phyloP scores from a whole-genome alignment of 75 land plant species.

The Picea glauca region DNA sequence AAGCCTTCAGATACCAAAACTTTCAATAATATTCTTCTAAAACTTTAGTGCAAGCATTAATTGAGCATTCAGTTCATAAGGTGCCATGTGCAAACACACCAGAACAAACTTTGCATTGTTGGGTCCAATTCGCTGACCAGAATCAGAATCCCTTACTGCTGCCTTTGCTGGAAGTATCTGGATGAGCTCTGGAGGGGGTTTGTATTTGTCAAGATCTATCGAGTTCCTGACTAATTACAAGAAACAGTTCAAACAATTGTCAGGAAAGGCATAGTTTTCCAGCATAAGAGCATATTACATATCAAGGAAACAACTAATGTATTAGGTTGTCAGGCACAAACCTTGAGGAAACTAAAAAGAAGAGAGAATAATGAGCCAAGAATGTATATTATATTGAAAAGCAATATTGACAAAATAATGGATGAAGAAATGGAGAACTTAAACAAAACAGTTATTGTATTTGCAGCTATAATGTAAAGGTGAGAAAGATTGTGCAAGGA shows the following conservation, averaged over 20 bases:
- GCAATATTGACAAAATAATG: too few species aligned
- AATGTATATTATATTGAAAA: too few species aligned
- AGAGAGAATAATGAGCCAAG: too few species aligned
- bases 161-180: conserved; percentile 83
- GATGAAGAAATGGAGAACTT: too few species aligned
- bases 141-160: conserved; percentile 35
- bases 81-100: conserved; percentile 23
- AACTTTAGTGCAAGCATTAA: neutral
- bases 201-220: conserved; percentile 71
- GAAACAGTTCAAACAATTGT: neutral
- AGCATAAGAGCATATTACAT: neutral
- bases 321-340: too few species aligned
- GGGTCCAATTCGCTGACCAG: conserved; percentile 80
- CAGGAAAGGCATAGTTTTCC: neutral
- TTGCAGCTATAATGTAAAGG: too few species aligned
- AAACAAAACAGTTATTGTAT: too few species aligned
- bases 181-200: conserved; percentile 84
- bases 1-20: neutral
- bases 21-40: neutral
- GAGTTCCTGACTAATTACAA: conserved; percentile 70
- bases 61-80: conserved; percentile 1
- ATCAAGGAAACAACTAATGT: too few species aligned
- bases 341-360: too few species aligned
- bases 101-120: conserved; percentile 81
- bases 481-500: too few species aligned